Base-by-base conservation (phyloP, 225 moss, liverwort and hornwort species). In the Pseudoscleropodium purum region DNA sequence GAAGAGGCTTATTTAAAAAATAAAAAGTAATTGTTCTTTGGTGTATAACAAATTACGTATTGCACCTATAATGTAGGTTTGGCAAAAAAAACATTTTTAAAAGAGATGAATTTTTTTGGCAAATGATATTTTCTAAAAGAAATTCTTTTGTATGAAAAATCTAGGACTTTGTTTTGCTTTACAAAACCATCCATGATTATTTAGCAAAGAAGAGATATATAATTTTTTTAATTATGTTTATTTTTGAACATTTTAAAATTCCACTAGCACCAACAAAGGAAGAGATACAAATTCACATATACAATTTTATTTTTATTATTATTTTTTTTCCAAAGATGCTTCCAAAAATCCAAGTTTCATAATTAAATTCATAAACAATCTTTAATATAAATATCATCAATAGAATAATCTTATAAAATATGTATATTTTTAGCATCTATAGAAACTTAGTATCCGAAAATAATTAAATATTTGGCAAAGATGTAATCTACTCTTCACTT, bases 231-330 rank as follows among this genome's bases (percentile, higher is more conserved):
- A 36, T n/a, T 47, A 47, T 47, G 2, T 47, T 13, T 69, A 12
- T n/a, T 13, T n/a, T 20, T 37, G 0, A 36, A 18, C 47, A 47
- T 47, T 47, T 47, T 47, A 11, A 20, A 37, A 11, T 3, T 20
- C 2, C 5, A 2, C 4, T 0, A 0, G 1, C 1, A 1, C 12
- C 10, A 21, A 37, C 0, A 0, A 23, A 68, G 2, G 21, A 68
- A 68, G 37, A 68, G 0, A 20, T 11, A 67, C 20, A 21, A 37
- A 68, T 1, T 20, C 20, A 36, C 11, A 19, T 2, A 34, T 0
- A 66, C 1, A 33, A 17, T 33, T 64, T 9, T 29, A 5, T 56
- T 33, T 65, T 18, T 18, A 9, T 18, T 5, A 18, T 36, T 66
- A n/a, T 34, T 8, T 9, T 18, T 66, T 37, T 37, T 1, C 4